Base-by-base conservation (phyloP, 441 rosid species). In the Gossypium lobatum region DNA sequence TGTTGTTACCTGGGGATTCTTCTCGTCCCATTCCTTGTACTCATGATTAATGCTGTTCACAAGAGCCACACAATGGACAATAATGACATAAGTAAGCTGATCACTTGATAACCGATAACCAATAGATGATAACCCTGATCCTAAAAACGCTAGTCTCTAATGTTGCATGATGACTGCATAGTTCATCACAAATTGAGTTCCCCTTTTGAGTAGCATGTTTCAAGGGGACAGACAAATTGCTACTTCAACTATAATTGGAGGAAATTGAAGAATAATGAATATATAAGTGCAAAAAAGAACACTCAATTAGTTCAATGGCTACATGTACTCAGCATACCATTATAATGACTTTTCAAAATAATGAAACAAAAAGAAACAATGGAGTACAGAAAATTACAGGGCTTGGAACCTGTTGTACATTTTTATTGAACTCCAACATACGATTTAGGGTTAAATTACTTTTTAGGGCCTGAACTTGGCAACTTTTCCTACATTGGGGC, bases 1-100 rank as follows among this genome's bases (percentile, higher is more conserved):
- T 23, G 98, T 93, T 42, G 93, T 76, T 82, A 93, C 70, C 80
- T 88, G 92, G 64, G 98, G 93, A 84, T 89, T 87, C 58, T 84
- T 88, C 55, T 83, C 93, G 77, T 86, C 83, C 98, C 98, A 92
- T 77, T 88, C 88, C 85, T 93, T 92, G 80, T 92, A 92, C 65
- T 92, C 97, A 72, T 93, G 98, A 79, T 84, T 86, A 48, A 93
- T 92, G 84, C 98, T 93, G 85, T 73, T 72, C 54, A 73, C 28
- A 81, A 74, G 6, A 71, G 34, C 64, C 77, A 66, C 54, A 66
- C 20, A 46, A 9, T 14, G 13, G n/a, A 66, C 21, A 71, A 52
- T 25, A 42, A 64, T 46, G 48, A 77, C 52, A 60, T 5, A 14
- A 66, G 63, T 53, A 68, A 77, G 62, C 70, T 74, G 68, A 23